A percentile compares a stretch with the other conserved stretches of the same genome.
Evolutionary conservation across 441 rosid species (phyloP).

Genomic region (Gossypium aridum): DNA sequence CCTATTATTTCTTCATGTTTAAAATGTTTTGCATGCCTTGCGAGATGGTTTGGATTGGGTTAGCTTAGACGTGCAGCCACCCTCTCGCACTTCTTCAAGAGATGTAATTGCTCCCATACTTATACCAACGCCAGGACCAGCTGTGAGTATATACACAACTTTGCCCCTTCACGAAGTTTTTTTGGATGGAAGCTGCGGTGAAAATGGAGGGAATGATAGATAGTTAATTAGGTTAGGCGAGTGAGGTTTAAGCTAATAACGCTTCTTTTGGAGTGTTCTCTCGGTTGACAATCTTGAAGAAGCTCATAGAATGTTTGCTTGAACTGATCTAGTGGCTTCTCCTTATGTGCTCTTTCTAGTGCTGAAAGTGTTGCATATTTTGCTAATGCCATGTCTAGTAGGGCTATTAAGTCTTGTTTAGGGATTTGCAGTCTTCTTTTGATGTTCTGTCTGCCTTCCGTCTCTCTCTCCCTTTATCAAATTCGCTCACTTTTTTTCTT

Average conservation of each 20-base stretch:
- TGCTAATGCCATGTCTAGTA: conserved; percentile 51
- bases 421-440: conserved; percentile 48
- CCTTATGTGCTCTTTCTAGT: conserved; percentile 45
- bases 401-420: conserved; percentile 55
- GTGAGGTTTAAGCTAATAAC: conserved; percentile 30
- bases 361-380: conserved; percentile 64
- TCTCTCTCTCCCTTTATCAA: conserved; percentile 45
- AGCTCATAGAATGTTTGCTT: conserved; percentile 45
- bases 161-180: neutral
- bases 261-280: conserved; percentile 47
- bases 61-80: neutral
- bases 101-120: neutral
- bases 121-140: neutral
- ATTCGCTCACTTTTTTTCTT: conserved; percentile 51
- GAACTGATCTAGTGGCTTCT: conserved; percentile 64
- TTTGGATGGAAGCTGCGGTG: conserved; percentile 4
- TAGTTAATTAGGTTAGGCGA: conserved; percentile 12
- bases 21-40: neutral
- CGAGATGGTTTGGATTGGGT: neutral
- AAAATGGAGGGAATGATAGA: conserved; percentile 1
- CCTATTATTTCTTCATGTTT: neutral
- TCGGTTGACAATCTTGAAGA: conserved; percentile 57
- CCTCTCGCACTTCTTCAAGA: too few species aligned
- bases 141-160: neutral
- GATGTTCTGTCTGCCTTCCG: conserved; percentile 39